phyloP scores from a whole-genome alignment of 257 asterid species.

The Hygrophila difformis region DNA sequence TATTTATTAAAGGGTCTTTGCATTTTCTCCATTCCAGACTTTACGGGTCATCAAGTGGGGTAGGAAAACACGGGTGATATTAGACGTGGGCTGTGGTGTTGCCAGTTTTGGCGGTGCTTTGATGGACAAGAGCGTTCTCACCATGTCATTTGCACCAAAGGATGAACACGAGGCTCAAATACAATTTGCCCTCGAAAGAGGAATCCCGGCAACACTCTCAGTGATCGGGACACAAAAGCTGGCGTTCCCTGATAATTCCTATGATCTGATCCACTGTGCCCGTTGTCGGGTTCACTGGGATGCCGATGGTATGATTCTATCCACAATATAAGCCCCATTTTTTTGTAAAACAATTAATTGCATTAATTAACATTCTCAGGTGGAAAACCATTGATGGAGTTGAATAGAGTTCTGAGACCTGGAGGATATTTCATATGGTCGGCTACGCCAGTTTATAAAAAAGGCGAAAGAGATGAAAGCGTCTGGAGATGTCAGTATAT shows the following conservation, averaged over 20 bases:
- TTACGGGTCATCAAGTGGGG: conserved; percentile 58
- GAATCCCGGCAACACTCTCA: conserved; percentile 65
- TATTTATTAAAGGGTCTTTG: not conserved
- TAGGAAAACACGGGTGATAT: conserved; percentile 52
- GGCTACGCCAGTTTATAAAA: conserved; percentile 67
- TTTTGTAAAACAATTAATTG: no score
- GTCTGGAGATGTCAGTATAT: conserved; percentile 49
- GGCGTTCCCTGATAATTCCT: conserved; percentile 48
- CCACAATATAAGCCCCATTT: conserved; percentile 1
- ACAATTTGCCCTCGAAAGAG: conserved; percentile 81
- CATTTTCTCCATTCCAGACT: conserved; percentile 24
- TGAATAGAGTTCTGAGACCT: conserved; percentile 68
- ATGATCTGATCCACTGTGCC: conserved; percentile 71
- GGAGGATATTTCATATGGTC: conserved; percentile 82
- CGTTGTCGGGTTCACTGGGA: conserved; percentile 82
- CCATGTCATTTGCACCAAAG: conserved; percentile 83
- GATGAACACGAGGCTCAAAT: conserved; percentile 85
- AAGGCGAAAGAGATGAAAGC: conserved; percentile 42
- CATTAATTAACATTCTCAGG: conserved; percentile 32
- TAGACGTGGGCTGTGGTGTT: conserved; percentile 89
- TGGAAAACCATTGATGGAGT: conserved; percentile 65
- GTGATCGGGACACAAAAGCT: conserved; percentile 69
- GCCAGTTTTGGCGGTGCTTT: conserved; percentile 79
- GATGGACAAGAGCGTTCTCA: conserved; percentile 51
- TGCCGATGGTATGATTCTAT: conserved; percentile 38